Conservation (phyloP, 192 early-diverging fungal genomes). For the Backusella liffmaniae region DNA sequence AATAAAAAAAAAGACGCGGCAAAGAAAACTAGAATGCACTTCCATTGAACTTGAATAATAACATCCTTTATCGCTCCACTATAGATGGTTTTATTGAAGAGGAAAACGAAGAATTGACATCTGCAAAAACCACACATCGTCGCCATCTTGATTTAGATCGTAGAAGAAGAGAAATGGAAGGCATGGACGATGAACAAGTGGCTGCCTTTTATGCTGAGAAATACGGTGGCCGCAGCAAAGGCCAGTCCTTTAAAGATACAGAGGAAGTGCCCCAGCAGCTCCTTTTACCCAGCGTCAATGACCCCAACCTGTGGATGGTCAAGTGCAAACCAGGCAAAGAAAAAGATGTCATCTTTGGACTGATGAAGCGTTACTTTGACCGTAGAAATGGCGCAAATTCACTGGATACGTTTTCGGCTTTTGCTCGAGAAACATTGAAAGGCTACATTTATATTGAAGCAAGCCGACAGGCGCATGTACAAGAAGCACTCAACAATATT, state of each 20-base stretch:
- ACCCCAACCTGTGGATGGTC: constrained; percentile 92
- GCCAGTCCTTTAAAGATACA: constrained; percentile 44
- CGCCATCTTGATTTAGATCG: constrained; percentile 75
- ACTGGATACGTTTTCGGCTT: constrained; percentile 76
- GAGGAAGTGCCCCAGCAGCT: constrained; percentile 73
- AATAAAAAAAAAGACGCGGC: constrained; percentile 2
- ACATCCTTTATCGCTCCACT: constrained; percentile 39
- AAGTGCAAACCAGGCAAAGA: constrained; percentile 86
- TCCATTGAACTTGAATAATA: constrained; percentile 53
- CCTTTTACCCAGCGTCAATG: constrained; percentile 80
- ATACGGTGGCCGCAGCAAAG: constrained; percentile 64
- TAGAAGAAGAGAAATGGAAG: constrained; percentile 62
- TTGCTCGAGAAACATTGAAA: constrained; percentile 77
- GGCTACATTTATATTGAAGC: constrained; percentile 96
- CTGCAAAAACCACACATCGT: constrained; percentile 56
- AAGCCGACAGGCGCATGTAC: constrained; percentile 72
- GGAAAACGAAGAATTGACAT: constrained; percentile 55
- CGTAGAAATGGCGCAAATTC: constrained; percentile 58
- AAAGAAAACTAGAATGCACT: neutral
- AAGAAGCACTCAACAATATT: constrained; percentile 54
- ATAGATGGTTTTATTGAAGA: constrained; percentile 73
- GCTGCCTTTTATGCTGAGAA: constrained; percentile 72
- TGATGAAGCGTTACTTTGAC: constrained; percentile 78
- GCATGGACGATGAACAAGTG: constrained; percentile 80
- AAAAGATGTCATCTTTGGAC: constrained; percentile 75